A percentile compares a stretch with the other conserved stretches of the same genome.
Conservation (phyloP, 331 rosid genomes). For the Pyrus hybrid region DNA sequence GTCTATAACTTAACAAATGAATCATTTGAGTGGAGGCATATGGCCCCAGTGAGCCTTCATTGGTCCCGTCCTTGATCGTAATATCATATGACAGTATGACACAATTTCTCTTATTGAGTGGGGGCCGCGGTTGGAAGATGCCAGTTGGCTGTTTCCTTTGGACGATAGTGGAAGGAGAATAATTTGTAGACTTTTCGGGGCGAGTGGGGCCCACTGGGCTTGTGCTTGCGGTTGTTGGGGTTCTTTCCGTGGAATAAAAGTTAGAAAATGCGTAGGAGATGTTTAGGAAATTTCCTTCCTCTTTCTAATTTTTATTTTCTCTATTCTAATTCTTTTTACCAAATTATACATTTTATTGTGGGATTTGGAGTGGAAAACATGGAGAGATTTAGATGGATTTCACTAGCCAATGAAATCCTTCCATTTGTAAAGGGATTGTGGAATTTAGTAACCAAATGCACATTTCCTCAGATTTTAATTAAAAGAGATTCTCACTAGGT, state of each 20-base stretch:
- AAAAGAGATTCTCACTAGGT: not conserved
- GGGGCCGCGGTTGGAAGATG: not conserved
- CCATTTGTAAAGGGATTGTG: too few species aligned
- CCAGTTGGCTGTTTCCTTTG: not conserved
- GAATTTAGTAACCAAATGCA: too few species aligned
- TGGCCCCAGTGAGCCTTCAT: too few species aligned
- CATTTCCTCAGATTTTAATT: too few species aligned
- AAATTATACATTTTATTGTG: not conserved
- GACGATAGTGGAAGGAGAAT: not conserved
- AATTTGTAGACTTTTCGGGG: slow-evolving; percentile 2
- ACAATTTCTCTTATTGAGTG: not conserved
- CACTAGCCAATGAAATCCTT: too few species aligned
- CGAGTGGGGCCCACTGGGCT: not conserved
- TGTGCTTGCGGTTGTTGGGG: slow-evolving; percentile 10
- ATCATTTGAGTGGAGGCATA: too few species aligned
- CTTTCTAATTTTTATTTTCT: not conserved
- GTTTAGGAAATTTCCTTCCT: not conserved
- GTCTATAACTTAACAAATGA: too few species aligned
- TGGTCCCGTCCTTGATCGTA: too few species aligned
- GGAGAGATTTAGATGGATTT: too few species aligned
- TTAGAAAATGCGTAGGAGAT: not conserved
- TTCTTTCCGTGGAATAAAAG: slow-evolving; percentile 25
- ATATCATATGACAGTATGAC: too few species aligned
- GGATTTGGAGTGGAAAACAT: too few species aligned
- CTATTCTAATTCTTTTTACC: not conserved